A percentile compares a stretch with the other conserved stretches of the same genome.
Evolutionary conservation across 148 eudicot genomes (phyloP).

Genomic region (Amaranthus cruentus): DNA sequence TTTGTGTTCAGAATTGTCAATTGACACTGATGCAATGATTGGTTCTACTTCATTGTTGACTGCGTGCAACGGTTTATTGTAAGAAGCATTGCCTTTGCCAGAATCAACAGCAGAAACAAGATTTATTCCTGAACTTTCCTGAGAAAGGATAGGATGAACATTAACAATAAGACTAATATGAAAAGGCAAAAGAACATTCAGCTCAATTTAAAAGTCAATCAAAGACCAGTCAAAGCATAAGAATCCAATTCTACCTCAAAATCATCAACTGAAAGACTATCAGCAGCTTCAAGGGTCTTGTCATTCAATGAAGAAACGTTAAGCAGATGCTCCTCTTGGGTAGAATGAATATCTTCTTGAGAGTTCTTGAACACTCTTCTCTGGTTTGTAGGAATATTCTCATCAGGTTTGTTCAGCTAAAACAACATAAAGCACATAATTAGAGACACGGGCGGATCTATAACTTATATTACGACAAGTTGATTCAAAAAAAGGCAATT

Average conservation of each 20-base stretch:
- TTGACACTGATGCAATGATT: background rate
- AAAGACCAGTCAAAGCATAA: background rate
- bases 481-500: no score
- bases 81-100: conserved; percentile 14
- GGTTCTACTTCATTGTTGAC: conserved; percentile 15
- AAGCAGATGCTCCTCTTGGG: conserved; percentile 20
- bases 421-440: background rate
- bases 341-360: conserved; percentile 16
- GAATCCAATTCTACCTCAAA: conserved; percentile 28
- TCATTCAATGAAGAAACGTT: conserved; percentile 9
- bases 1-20: conserved; percentile 21
- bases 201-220: background rate
- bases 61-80: conserved; percentile 15
- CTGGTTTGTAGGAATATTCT: conserved; percentile 21
- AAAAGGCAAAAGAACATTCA: conserved; percentile 3
- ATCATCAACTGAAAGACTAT: conserved; percentile 25
- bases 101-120: conserved; percentile 19
- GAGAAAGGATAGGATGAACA: conserved; percentile 7
- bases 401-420: conserved; percentile 36
- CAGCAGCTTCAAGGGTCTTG: conserved; percentile 24
- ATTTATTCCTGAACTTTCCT: conserved; percentile 24
- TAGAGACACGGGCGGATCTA: background rate
- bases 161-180: background rate
- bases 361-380: conserved; percentile 11
- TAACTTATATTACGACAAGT: no score